phyloP scores from a whole-genome alignment of 192 early-diverging fungal genomes.

The Coemansia aciculifera region DNA sequence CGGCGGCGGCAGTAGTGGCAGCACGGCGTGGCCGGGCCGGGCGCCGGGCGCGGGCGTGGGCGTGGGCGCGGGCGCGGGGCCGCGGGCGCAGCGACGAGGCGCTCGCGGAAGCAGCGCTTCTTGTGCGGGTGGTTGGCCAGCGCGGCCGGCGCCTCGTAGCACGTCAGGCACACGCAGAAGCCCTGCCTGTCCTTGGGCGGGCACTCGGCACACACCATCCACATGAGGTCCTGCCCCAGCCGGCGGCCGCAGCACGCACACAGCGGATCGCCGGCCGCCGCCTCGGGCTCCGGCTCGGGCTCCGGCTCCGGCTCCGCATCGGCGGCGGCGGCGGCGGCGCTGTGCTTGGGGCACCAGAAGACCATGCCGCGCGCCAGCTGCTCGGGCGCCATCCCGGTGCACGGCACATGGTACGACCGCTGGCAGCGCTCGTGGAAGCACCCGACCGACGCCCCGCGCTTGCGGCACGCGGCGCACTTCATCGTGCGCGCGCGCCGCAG shows the following conservation, averaged over 20 bases:
- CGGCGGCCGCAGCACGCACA: slow-evolving; percentile 37
- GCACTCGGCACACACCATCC: slow-evolving; percentile 52
- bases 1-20: slow-evolving; percentile 53
- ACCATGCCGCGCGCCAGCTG: slow-evolving; percentile 78
- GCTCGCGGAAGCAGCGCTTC: slow-evolving; percentile 56
- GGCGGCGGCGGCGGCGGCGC: neutral
- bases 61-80: neutral
- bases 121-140: slow-evolving; percentile 53
- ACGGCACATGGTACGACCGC: slow-evolving; percentile 80
- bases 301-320: slow-evolving; percentile 7
- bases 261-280: slow-evolving; percentile 30
- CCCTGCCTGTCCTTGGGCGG: slow-evolving; percentile 21
- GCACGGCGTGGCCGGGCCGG: neutral
- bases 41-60: neutral
- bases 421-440: slow-evolving; percentile 85
- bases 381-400: slow-evolving; percentile 68
- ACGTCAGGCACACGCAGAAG: slow-evolving; percentile 45
- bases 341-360: slow-evolving; percentile 85
- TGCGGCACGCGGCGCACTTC: slow-evolving; percentile 73
- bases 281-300: slow-evolving; percentile 2
- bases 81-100: slow-evolving; percentile 13
- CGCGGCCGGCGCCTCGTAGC: slow-evolving; percentile 49
- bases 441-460: slow-evolving; percentile 81
- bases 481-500: slow-evolving; percentile 70
- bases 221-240: slow-evolving; percentile 43